Conservation (phyloP, 345 rosid genomes). For the Lepidium sativum region DNA sequence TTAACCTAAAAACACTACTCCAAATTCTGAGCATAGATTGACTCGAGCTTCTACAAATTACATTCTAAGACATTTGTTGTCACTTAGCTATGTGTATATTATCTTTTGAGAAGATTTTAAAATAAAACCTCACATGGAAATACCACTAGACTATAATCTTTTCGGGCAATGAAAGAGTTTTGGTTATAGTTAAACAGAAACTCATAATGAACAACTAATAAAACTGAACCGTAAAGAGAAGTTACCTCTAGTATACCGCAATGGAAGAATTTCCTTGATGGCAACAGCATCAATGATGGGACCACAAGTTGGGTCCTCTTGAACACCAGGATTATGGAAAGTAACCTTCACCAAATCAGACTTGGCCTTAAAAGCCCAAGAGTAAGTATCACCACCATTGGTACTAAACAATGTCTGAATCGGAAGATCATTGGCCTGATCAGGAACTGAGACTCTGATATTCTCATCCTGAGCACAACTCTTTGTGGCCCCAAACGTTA, state of each 20-base stretch:
- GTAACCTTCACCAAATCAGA: constrained; percentile 44
- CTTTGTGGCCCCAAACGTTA: constrained; percentile 73
- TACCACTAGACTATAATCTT: too few species aligned
- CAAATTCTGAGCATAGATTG: too few species aligned
- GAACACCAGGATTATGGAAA: constrained; percentile 76
- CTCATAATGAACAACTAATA: background rate
- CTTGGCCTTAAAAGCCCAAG: constrained; percentile 55
- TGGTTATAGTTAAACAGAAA: background rate
- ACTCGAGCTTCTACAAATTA: too few species aligned
- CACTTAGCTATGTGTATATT: too few species aligned
- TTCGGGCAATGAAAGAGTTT: too few species aligned
- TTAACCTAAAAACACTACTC: too few species aligned
- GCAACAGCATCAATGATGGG: constrained; percentile 79
- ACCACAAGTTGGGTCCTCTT: constrained; percentile 79
- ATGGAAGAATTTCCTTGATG: constrained; percentile 59
- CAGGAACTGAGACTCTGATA: constrained; percentile 41
- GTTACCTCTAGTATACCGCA: constrained; percentile 33
- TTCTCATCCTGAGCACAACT: constrained; percentile 83
- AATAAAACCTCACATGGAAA: too few species aligned
- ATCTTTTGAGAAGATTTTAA: too few species aligned
- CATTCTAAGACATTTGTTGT: too few species aligned
- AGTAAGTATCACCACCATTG: constrained; percentile 79
- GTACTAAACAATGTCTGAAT: constrained; percentile 65
- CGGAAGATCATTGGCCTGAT: constrained; percentile 47
- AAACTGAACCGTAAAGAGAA: background rate